These are phyloP conservation scores for Sporormia fimetaria DNA, from an alignment of 495 filamentous ascomycete genomes.

Conservation along the genomic window DNA sequence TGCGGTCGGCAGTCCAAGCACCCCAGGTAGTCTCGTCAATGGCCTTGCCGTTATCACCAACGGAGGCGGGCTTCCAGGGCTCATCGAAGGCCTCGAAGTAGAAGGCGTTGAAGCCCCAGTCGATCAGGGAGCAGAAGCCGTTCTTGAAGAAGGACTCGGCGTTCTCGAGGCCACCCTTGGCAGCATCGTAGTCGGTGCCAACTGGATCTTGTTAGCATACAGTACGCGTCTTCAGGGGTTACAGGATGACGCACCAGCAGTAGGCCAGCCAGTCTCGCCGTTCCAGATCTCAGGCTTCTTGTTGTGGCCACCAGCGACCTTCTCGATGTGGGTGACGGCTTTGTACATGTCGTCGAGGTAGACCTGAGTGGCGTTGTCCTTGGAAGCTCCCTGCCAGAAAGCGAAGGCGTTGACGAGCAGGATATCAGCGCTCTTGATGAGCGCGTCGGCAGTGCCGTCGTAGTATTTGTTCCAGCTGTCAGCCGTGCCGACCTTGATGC, in stretches of 20 bases:
- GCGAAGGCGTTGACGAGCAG: conserved; percentile 71
- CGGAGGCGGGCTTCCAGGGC: conserved; percentile 62
- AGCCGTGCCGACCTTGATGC: conserved; percentile 58
- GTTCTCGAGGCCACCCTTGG: conserved; percentile 49
- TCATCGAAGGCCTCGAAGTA: conserved; percentile 79
- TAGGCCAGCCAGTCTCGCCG: conserved; percentile 67
- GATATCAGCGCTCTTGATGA: conserved; percentile 53
- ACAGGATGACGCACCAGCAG: conserved; percentile 33
- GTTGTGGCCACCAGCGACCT: conserved; percentile 42
- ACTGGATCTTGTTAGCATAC: conserved; percentile 27
- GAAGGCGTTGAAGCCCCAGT: conserved; percentile 67
- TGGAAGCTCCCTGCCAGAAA: conserved; percentile 65
- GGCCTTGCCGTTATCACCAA: conserved; percentile 55
- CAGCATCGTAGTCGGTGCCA: conserved; percentile 53
- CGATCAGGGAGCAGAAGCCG: conserved; percentile 59
- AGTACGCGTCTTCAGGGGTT: neutral
- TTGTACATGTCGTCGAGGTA: conserved; percentile 67
- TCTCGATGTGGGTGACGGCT: conserved; percentile 59
- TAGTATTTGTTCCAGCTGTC: conserved; percentile 75
- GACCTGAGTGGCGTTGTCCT: conserved; percentile 51
- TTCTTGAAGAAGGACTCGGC: conserved; percentile 53
- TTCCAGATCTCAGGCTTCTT: conserved; percentile 50
- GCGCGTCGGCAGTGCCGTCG: conserved; percentile 59
- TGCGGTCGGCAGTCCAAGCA: conserved; percentile 51
- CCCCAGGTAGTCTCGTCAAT: conserved; percentile 71